These are phyloP conservation scores for Phycomyces blakesleeanus DNA, from an alignment of 192 early-diverging fungal genomes.

Conservation along the genomic window DNA sequence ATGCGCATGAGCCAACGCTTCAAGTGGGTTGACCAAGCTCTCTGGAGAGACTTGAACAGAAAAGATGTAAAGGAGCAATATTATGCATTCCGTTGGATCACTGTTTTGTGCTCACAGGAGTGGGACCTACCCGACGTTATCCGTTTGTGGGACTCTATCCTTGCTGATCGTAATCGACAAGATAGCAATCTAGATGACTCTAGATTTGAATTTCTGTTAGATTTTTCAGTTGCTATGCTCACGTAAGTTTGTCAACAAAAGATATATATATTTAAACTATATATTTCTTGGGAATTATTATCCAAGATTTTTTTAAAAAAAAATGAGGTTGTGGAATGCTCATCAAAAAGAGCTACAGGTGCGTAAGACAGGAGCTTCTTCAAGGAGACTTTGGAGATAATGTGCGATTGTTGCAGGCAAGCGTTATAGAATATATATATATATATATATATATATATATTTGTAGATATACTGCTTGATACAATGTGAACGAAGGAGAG, in stretches of 20 bases:
- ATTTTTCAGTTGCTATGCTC: constrained; percentile 72
- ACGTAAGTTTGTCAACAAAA: constrained; percentile 45
- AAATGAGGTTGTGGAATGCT: not conserved
- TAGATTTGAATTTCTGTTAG: constrained; percentile 65
- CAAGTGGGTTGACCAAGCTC: constrained; percentile 48
- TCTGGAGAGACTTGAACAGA: constrained; percentile 55
- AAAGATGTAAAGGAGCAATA: constrained; percentile 67
- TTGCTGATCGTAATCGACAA: constrained; percentile 58
- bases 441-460: not conserved
- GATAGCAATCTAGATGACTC: constrained; percentile 39
- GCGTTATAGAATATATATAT: not conserved
- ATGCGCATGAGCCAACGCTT: constrained; percentile 53
- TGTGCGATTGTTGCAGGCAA: constrained; percentile 57
- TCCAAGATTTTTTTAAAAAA: not conserved
- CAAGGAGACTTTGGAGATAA: constrained; percentile 58
- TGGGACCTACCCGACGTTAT: constrained; percentile 75
- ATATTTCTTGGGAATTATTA: not conserved
- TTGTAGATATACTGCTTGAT: not conserved
- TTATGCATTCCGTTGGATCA: constrained; percentile 82
- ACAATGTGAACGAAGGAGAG: not conserved
- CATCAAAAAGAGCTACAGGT: constrained; percentile 22
- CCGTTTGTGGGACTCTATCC: constrained; percentile 73
- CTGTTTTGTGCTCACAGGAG: constrained; percentile 72
- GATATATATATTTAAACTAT: constrained; percentile 4
- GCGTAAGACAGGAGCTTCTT: constrained; percentile 53